A percentile compares a stretch with the other conserved stretches of the same genome.
These are phyloP conservation scores for Acanthamoeba royreba DNA, from an alignment of 208 protist species.

Conservation along the genomic window DNA sequence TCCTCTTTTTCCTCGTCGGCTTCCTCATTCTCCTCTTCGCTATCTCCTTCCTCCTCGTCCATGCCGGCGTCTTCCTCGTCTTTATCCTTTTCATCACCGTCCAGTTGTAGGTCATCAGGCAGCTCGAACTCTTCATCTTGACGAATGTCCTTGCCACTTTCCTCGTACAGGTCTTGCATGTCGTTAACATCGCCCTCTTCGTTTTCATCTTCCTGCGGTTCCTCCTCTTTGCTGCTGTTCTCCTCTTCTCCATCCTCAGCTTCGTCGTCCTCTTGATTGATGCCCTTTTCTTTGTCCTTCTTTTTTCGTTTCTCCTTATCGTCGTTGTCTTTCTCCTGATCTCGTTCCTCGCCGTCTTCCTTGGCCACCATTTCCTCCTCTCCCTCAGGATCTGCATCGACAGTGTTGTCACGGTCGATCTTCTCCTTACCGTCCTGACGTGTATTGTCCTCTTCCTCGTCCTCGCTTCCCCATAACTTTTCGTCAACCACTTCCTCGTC, in stretches of 20 bases:
- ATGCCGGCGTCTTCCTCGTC: conserved; percentile 54
- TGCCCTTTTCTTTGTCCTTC: neutral
- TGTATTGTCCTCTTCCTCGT: conserved; percentile 77
- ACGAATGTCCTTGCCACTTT: conserved; percentile 64
- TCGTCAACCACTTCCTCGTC: conserved; percentile 82
- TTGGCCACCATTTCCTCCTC: conserved; percentile 52
- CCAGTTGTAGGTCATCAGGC: conserved; percentile 72
- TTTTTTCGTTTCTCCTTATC: conserved; percentile 60
- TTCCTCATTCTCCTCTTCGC: conserved; percentile 59
- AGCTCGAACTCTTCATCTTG: conserved; percentile 70
- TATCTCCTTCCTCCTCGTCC: conserved; percentile 49
- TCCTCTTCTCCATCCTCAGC: neutral
- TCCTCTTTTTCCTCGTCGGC: conserved; percentile 15
- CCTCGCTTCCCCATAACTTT: conserved; percentile 79
- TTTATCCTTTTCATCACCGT: conserved; percentile 61
- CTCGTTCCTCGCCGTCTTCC: conserved; percentile 77
- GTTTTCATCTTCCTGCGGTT: conserved; percentile 68
- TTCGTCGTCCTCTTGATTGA: conserved; percentile 85
- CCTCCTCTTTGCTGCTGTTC: conserved; percentile 69
- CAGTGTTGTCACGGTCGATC: conserved; percentile 81
- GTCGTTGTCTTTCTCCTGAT: conserved; percentile 83
- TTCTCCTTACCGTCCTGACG: conserved; percentile 70
- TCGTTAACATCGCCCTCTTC: conserved; percentile 22
- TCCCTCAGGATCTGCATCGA: conserved; percentile 61
- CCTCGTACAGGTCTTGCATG: conserved; percentile 62